Evolutionary conservation across 2,329 filamentous ascomycete species (phyloP).

Genomic region (Xylariaceae sp.): DNA sequence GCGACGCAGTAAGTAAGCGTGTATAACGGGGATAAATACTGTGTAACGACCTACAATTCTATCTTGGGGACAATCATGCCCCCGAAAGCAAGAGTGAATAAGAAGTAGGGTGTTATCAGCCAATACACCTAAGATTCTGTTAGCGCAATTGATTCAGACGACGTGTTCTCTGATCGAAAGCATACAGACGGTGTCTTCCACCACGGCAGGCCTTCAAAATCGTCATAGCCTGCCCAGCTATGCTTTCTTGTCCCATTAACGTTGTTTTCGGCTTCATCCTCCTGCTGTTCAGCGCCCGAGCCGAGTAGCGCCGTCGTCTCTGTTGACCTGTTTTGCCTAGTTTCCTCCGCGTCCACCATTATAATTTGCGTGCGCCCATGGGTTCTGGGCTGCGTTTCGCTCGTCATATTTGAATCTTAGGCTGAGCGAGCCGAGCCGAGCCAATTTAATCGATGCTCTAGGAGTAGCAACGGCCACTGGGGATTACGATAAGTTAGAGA

Average conservation of each 20-base stretch:
- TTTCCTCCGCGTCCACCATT: constrained; percentile 38
- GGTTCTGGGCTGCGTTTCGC: constrained; percentile 30
- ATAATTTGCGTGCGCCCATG: constrained; percentile 30
- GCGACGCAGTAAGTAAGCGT: constrained; percentile 1
- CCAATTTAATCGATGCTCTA: neutral
- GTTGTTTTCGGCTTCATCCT: constrained; percentile 26
- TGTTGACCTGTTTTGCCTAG: constrained; percentile 29
- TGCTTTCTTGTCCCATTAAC: constrained; percentile 32
- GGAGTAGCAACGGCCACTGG: neutral
- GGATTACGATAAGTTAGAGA: neutral
- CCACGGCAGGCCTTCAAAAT: constrained; percentile 68
- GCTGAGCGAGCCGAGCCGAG: neutral
- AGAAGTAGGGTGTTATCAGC: constrained; percentile 79
- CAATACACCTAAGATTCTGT: constrained; percentile 70
- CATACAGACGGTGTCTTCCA: constrained; percentile 68
- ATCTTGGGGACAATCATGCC: constrained; percentile 85
- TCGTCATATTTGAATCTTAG: constrained; percentile 32
- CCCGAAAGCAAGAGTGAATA: constrained; percentile 87
- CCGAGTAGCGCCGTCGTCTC: constrained; percentile 51
- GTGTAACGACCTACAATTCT: constrained; percentile 65
- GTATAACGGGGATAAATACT: neutral
- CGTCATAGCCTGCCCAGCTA: constrained; percentile 58
- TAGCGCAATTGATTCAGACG: constrained; percentile 27
- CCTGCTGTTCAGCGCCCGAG: constrained; percentile 34
- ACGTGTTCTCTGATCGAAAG: constrained; percentile 11